Evolutionary conservation across 768 basidiomycete species (phyloP).

Genomic region (Tylopilus plumbeoviolaceoides): DNA sequence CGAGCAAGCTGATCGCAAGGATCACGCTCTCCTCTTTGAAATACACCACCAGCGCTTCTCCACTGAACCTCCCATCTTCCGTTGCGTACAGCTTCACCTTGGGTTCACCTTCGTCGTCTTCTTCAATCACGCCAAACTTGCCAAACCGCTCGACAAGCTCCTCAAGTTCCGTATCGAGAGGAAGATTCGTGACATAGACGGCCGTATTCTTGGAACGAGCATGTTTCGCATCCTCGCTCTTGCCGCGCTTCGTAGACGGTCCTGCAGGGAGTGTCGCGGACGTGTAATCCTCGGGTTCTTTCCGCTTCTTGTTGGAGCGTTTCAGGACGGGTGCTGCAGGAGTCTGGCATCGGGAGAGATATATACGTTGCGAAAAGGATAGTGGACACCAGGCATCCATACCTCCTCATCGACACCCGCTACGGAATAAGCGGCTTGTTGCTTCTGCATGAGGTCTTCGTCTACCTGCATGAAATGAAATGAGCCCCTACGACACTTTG

Average conservation of each 20-base stretch:
- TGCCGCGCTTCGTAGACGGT: slow-evolving; percentile 66
- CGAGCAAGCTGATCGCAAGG: slow-evolving; percentile 78
- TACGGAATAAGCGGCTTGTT: slow-evolving; percentile 94
- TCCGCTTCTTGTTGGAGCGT: slow-evolving; percentile 77
- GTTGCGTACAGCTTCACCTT: slow-evolving; percentile 94
- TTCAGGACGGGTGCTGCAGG: slow-evolving; percentile 84
- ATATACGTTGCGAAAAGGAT: slow-evolving; percentile 23
- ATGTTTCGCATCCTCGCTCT: slow-evolving; percentile 48
- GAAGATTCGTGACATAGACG: slow-evolving; percentile 84
- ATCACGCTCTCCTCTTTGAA: slow-evolving; percentile 96
- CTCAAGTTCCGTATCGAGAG: slow-evolving; percentile 65
- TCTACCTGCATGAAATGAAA: slow-evolving; percentile 54
- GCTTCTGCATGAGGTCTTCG: slow-evolving; percentile 79
- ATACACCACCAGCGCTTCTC: slow-evolving; percentile 93
- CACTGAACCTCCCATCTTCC: slow-evolving; percentile 84
- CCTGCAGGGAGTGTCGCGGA: slow-evolving; percentile 47
- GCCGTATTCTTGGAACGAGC: slow-evolving; percentile 86
- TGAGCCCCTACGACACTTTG: background rate
- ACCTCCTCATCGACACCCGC: slow-evolving; percentile 93
- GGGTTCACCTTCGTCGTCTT: slow-evolving; percentile 86
- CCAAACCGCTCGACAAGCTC: slow-evolving; percentile 85
- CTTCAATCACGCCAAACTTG: slow-evolving; percentile 89
- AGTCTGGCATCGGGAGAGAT: slow-evolving; percentile 44
- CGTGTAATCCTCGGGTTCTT: slow-evolving; percentile 68
- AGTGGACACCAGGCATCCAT: slow-evolving; percentile 29